Conservation (phyloP, 2,329 filamentous ascomycete genomes). For the Alternaria hordeiaustralica region DNA sequence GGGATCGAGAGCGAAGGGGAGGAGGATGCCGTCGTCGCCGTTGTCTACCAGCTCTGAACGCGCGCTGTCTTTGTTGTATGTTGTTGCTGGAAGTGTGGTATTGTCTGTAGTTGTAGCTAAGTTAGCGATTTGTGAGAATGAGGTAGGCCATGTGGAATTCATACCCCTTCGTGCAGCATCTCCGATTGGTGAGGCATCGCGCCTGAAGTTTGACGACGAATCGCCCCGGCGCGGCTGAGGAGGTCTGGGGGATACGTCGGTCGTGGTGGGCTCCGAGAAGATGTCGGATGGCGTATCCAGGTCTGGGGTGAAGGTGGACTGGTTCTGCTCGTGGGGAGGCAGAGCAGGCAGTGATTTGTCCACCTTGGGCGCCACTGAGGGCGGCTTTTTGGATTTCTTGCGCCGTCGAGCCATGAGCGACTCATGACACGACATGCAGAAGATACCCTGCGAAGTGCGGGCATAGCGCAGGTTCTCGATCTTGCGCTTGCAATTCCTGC, state of each 20-base stretch:
- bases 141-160: background rate
- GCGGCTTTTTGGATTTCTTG: constrained; percentile 75
- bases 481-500: constrained; percentile 97
- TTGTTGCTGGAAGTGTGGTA: constrained; percentile 74
- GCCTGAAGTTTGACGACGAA: constrained; percentile 46
- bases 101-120: constrained; percentile 55
- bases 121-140: constrained; percentile 7
- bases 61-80: constrained; percentile 74
- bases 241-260: constrained; percentile 69
- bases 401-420: constrained; percentile 90
- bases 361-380: constrained; percentile 62
- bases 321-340: constrained; percentile 69
- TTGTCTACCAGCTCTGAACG: constrained; percentile 71
- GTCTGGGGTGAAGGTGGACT: constrained; percentile 64
- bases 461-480: constrained; percentile 99
- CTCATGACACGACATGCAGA: constrained; percentile 99
- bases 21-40: constrained; percentile 62
- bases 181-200: constrained; percentile 46
- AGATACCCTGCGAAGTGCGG: constrained; percentile 95
- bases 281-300: constrained; percentile 64
- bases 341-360: constrained; percentile 94
- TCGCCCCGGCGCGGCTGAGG: constrained; percentile 44
- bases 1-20: constrained; percentile 60
- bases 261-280: constrained; percentile 69
- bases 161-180: constrained; percentile 47